Base-by-base conservation (phyloP, 805 yeast species). In the Wickerhamiella musiphila region DNA sequence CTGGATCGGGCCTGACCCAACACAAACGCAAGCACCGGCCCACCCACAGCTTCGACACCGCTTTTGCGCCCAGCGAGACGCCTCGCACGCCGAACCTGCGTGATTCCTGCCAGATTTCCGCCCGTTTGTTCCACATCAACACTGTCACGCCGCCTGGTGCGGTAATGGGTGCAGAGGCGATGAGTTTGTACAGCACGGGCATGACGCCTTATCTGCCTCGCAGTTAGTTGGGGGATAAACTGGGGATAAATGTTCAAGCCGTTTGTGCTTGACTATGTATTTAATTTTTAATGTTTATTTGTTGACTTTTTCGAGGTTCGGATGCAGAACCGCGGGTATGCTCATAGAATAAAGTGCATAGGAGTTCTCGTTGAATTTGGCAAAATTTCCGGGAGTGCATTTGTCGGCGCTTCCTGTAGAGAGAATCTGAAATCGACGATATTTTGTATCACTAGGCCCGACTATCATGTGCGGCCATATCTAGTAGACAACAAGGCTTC, bases 171-270 rank as follows among this genome's bases (percentile, higher is more conserved):
- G 22, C 35, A 8, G 47, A 43, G 24, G 20, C 26, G 23, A 11
- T 31, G 17, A 40, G 36, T 8, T 28, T 32, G 29, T 44, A 34
- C 26, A 33, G 37, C 10, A 45, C 49, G 6, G 49, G 49, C 17
- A 42, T 45, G 46, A 45, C 49, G 6, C 49, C 49, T 3, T 45
- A 44, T 32, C 18, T 45, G 31, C 44, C 48, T 11, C 35, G 35
- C 7, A 7, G 22, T 21, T 29, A 31, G 20, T n/a, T n/a, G n/a
- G n/a, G n/a, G n/a, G n/a, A n/a, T n/a, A n/a, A n/a, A n/a, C n/a
- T n/a, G n/a, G n/a, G n/a, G n/a, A n/a, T n/a, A n/a, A n/a, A n/a
- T n/a, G n/a, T n/a, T n/a, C n/a, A n/a, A n/a, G n/a, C n/a, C n/a
- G n/a, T n/a, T n/a, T n/a, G n/a, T n/a, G n/a, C n/a, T n/a, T 3